Conservation (phyloP, 2,329 filamentous ascomycete species). For the Aspergillus sp. region DNA sequence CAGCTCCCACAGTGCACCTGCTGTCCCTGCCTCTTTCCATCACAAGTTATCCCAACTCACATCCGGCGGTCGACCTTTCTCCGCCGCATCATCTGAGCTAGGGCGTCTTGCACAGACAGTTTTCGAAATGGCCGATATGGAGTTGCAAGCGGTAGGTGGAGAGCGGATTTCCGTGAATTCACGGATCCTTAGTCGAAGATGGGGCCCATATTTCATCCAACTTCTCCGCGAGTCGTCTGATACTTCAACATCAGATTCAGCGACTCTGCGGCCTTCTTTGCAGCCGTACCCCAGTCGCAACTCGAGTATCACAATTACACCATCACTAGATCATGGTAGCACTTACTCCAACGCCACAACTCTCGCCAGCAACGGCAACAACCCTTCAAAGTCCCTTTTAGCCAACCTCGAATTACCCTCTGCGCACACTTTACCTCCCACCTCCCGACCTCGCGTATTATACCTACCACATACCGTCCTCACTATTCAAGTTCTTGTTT, state of each 20-base stretch:
- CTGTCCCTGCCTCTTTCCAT: slow-evolving; percentile 59
- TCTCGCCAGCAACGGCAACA: slow-evolving; percentile 35
- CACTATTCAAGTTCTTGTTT: slow-evolving; percentile 84
- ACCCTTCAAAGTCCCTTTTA: slow-evolving; percentile 33
- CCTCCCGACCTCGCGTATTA: slow-evolving; percentile 75
- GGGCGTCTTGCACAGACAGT: slow-evolving; percentile 76
- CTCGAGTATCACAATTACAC: slow-evolving; percentile 84
- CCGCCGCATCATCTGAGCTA: slow-evolving; percentile 77
- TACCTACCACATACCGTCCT: slow-evolving; percentile 91
- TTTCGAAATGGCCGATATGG: slow-evolving; percentile 93
- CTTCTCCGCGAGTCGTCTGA: slow-evolving; percentile 77
- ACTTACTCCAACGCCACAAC: slow-evolving; percentile 45
- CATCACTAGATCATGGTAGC: slow-evolving; percentile 43
- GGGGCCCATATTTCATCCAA: slow-evolving; percentile 95
- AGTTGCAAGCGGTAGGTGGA: slow-evolving; percentile 85
- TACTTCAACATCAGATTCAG: slow-evolving; percentile 67
- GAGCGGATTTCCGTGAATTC: slow-evolving; percentile 94
- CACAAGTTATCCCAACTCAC: slow-evolving; percentile 52
- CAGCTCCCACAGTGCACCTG: slow-evolving; percentile 74
- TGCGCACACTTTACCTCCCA: slow-evolving; percentile 53
- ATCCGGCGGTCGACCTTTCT: slow-evolving; percentile 74
- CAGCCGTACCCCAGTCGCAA: slow-evolving; percentile 64
- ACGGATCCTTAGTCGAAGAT: slow-evolving; percentile 78
- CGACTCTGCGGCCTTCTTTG: slow-evolving; percentile 68
- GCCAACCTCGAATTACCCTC: slow-evolving; percentile 54